Evolutionary conservation across 345 rosid genomes (phyloP).

Genomic region (Corchorus olitorius): DNA sequence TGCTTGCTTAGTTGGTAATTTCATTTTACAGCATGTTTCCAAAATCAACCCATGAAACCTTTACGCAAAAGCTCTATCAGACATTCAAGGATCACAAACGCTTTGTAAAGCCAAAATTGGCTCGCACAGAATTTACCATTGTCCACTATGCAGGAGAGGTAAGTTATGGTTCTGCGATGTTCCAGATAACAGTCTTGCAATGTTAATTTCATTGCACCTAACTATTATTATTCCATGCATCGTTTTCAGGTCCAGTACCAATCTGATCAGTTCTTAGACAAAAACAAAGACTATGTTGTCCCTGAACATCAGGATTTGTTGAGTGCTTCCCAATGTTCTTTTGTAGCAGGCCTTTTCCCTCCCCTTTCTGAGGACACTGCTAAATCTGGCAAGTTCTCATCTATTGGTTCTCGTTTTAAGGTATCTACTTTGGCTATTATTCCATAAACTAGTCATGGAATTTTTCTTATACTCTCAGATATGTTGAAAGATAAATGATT

Average conservation of each 20-base stretch:
- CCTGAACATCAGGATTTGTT: constrained; percentile 94
- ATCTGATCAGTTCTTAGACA: constrained; percentile 87
- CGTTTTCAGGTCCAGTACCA: constrained; percentile 84
- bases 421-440: constrained; percentile 36
- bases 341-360: constrained; percentile 75
- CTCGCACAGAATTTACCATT: constrained; percentile 77
- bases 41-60: constrained; percentile 86
- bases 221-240: constrained; percentile 30
- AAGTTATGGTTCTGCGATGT: constrained; percentile 28
- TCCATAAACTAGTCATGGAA: background rate
- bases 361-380: constrained; percentile 58
- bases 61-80: constrained; percentile 82
- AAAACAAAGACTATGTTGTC: constrained; percentile 93
- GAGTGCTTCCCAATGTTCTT: constrained; percentile 77
- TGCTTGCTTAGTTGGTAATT: constrained; percentile 24
- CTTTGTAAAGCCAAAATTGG: constrained; percentile 78
- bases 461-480: background rate
- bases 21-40: constrained; percentile 78
- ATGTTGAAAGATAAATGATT: background rate
- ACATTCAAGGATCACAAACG: constrained; percentile 78
- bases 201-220: background rate
- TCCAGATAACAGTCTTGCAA: constrained; percentile 5
- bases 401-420: constrained; percentile 90
- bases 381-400: constrained; percentile 84
- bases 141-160: constrained; percentile 96